Percentiles rank a stretch among this genome's conserved stretches.
These are phyloP conservation scores for Ustilago trichophora DNA, from an alignment of 1,284 basidiomycete genomes.

Conservation along the genomic window DNA sequence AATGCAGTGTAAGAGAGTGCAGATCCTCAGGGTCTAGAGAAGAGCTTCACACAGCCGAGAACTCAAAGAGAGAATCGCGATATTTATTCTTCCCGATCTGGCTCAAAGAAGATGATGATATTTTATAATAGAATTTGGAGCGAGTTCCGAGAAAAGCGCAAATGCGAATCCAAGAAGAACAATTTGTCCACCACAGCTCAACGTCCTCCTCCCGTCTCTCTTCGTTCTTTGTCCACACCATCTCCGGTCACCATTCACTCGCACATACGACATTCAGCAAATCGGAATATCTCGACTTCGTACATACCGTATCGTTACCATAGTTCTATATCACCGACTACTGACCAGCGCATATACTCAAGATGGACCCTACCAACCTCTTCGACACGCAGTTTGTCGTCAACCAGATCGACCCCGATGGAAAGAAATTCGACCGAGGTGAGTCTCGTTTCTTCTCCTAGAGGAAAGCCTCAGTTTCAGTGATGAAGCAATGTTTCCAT, in stretches of 20 bases:
- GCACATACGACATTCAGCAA: too few species aligned
- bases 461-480: too few species aligned
- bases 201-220: not conserved
- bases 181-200: not conserved
- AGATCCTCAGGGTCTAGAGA: too few species aligned
- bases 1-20: too few species aligned
- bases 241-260: constrained; percentile 1
- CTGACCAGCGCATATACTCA: not conserved
- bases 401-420: constrained; percentile 70
- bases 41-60: too few species aligned
- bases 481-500: too few species aligned
- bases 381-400: constrained; percentile 65
- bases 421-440: constrained; percentile 98
- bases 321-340: not conserved
- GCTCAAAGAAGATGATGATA: too few species aligned
- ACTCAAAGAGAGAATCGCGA: too few species aligned
- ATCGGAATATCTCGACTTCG: too few species aligned
- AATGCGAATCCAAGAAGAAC: constrained; percentile 4
- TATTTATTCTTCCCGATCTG: too few species aligned
- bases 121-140: not conserved
- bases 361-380: constrained; percentile 62
- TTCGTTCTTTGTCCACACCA: not conserved
- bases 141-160: constrained; percentile 14
- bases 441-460: not conserved
- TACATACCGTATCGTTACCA: too few species aligned